Evolutionary conservation across 208 protist species (phyloP).

Genomic region (Crithidia fasciculata): DNA sequence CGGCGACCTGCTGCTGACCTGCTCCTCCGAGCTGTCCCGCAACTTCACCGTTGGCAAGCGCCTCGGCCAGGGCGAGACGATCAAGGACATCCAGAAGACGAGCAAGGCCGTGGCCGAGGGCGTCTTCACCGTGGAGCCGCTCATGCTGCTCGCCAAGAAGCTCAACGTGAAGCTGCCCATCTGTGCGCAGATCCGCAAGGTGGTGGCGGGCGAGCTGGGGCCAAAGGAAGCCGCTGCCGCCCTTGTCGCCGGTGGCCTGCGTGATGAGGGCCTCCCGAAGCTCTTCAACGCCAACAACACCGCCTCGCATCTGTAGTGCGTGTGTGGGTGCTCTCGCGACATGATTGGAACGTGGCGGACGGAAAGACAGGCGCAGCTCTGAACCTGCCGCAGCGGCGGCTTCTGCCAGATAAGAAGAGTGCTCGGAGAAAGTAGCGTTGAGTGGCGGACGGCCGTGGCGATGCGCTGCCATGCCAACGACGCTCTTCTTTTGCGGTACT

Average conservation of each 20-base stretch:
- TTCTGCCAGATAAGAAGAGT: no score
- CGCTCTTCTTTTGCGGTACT: no score
- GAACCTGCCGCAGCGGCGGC: no score
- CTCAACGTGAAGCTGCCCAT: conserved; percentile 71
- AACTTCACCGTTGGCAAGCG: conserved; percentile 90
- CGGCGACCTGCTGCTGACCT: conserved; percentile 90
- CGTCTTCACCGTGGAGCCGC: conserved; percentile 71
- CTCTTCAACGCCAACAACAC: conserved; percentile 31
- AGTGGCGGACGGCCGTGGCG: no score
- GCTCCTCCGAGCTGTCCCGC: conserved; percentile 86
- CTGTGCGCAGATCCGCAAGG: conserved; percentile 63
- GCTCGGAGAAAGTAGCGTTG: no score
- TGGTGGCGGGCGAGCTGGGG: conserved; percentile 61
- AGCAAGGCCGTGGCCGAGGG: conserved; percentile 84
- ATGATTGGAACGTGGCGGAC: no score
- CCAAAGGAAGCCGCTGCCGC: conserved; percentile 30
- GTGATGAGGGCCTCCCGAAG: conserved; percentile 71
- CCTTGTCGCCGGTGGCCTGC: conserved; percentile 34
- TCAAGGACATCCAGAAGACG: conserved; percentile 66
- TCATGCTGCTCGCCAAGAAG: conserved; percentile 65
- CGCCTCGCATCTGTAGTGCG: conserved; percentile 29
- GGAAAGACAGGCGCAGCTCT: no score
- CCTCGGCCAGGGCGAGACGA: conserved; percentile 70
- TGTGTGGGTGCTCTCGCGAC: no score
- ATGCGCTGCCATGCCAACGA: no score